Base-by-base conservation (phyloP, 2,329 filamentous ascomycete species). In the Westerdykella sp. region DNA sequence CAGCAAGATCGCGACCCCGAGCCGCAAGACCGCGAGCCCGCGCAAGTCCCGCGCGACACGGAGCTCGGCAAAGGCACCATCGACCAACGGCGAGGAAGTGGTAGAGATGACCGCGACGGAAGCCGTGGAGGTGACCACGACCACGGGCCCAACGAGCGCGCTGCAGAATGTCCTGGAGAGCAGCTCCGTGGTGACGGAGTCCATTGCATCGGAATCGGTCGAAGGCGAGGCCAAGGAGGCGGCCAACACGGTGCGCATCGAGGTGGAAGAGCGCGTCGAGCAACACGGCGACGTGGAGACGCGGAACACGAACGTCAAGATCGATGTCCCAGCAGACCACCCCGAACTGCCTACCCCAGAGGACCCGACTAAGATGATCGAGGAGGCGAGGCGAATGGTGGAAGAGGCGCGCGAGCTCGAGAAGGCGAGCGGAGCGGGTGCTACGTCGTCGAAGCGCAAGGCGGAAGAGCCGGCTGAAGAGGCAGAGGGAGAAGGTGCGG, bases 371-470 rank as follows among this genome's bases (percentile, higher is more conserved):
- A 79, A 83, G 43, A 89, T 96, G 84, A 84, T 97, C 46, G 83
- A 83, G 22, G 82, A 87, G 58, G 93, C 93, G 25, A 88, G 84
- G 70, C 80, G 83, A 54, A 95, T 96, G 87, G 90, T 96, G 5
- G 78, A 85, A 49, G 81, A 81, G 51, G 83, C 83, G 25, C 74
- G 82, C 47, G 78, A 76, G 44, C 69, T 73, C 9, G 69, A 73
- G 14, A 63, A 60, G n/a, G 58, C 43, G 13, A 49, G 54, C 16
- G 46, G 51, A 21, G 44, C 45, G 22, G 53, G 54, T 21, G 40
- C 46, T 16, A 51, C 53, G 44, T 48, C 51, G 6, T 50, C 54
- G 23, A 69, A 69, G 62, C 65, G 66, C 48, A 68, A 68, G 51
- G 65, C 58, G 2, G 69, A 83, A 12, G 85, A 89, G 23, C 76